Percentiles rank a stretch among this genome's conserved stretches.
These are phyloP conservation scores for Caryopteris hybrid DNA, from an alignment of 305 asterid species.

Conservation along the genomic window DNA sequence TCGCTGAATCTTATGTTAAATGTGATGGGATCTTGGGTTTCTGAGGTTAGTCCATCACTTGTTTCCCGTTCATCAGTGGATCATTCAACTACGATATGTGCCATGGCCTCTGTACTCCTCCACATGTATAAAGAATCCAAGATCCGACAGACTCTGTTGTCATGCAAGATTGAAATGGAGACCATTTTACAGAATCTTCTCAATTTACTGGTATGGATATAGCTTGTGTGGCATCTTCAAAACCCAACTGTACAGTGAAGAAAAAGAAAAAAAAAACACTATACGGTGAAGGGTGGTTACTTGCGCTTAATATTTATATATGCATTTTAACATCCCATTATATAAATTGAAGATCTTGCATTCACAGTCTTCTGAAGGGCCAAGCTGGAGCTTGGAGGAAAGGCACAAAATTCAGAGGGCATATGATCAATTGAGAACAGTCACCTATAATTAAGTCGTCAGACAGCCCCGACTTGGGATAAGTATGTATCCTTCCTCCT, in stretches of 20 bases:
- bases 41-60: slow-evolving; percentile 32
- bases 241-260: not conserved
- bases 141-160: slow-evolving; percentile 39
- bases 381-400: slow-evolving; percentile 51
- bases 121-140: slow-evolving; percentile 54
- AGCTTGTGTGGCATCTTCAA: slow-evolving; percentile 1
- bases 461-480: slow-evolving; percentile 6
- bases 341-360: not conserved
- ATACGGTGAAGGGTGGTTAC: no score
- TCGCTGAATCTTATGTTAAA: slow-evolving; percentile 44
- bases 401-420: slow-evolving; percentile 52
- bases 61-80: slow-evolving; percentile 22
- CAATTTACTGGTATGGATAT: slow-evolving; percentile 44
- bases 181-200: slow-evolving; percentile 34
- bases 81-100: slow-evolving; percentile 31
- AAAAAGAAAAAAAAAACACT: no score
- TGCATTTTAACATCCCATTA: not conserved
- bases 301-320: no score
- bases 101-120: slow-evolving; percentile 40
- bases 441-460: slow-evolving; percentile 13
- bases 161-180: slow-evolving; percentile 40
- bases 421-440: slow-evolving; percentile 39
- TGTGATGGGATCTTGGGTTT: slow-evolving; percentile 48
- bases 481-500: not conserved
- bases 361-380: slow-evolving; percentile 48